phyloP scores from a whole-genome alignment of 78 protist genomes.

The Carpediemonas membranifera region DNA sequence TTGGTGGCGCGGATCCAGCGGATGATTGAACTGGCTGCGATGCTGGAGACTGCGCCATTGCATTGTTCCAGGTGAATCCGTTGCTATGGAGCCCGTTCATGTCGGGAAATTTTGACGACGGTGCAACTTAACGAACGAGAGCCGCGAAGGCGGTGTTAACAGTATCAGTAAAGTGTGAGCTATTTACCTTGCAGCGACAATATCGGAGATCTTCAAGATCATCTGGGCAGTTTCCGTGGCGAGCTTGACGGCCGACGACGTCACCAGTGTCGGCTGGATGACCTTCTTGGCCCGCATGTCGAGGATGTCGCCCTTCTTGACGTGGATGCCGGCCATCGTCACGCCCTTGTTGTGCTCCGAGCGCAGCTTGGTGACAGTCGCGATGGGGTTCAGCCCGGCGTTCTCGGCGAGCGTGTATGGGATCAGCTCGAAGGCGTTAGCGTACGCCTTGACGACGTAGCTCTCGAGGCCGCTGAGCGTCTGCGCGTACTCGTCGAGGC shows the following conservation, averaged over 20 bases:
- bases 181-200: constrained; percentile 37
- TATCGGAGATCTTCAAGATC: constrained; percentile 92
- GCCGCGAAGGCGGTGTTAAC: constrained; percentile 57
- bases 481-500: constrained; percentile 53
- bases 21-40: no score
- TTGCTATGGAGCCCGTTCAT: no score
- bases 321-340: constrained; percentile 90
- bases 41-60: no score
- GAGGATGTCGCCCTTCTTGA: constrained; percentile 62
- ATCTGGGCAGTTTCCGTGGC: constrained; percentile 93
- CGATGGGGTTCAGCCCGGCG: constrained; percentile 92
- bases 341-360: constrained; percentile 81
- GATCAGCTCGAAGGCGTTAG: constrained; percentile 91
- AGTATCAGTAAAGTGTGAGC: not conserved
- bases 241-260: constrained; percentile 71
- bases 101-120: no score
- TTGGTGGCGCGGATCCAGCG: no score
- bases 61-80: no score
- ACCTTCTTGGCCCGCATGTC: constrained; percentile 87
- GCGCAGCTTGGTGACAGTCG: constrained; percentile 19
- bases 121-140: no score
- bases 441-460: constrained; percentile 76
- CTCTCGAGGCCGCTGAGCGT: constrained; percentile 54
- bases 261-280: constrained; percentile 92
- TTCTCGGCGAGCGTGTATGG: constrained; percentile 98